A percentile compares a stretch with the other conserved stretches of the same genome.
Evolutionary conservation across 495 filamentous ascomycete species (phyloP).

Genomic region (Hapsidospora chrysogenum): DNA sequence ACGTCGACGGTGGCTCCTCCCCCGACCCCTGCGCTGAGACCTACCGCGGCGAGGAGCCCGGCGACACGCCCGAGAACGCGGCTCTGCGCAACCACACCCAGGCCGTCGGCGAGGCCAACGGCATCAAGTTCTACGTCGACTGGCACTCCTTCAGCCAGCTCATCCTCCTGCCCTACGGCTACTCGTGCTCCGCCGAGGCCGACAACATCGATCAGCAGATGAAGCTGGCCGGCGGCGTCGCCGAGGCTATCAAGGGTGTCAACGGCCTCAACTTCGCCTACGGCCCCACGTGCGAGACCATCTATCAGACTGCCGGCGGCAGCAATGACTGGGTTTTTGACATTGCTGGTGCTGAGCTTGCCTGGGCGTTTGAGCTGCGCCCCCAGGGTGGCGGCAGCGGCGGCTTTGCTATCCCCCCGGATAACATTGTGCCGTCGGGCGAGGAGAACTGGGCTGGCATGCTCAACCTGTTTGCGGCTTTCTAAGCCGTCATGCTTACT

Average conservation of each 20-base stretch:
- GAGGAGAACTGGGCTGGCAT: conserved; percentile 36
- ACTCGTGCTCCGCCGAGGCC: conserved; percentile 17
- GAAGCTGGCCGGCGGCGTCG: conserved; percentile 17
- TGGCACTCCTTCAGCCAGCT: conserved; percentile 43
- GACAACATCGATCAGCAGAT: conserved; percentile 30
- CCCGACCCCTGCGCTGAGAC: conserved; percentile 35
- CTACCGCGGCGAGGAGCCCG: conserved; percentile 29
- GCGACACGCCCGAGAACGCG: conserved; percentile 15
- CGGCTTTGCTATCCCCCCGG: conserved; percentile 41
- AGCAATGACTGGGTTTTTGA: conserved; percentile 38
- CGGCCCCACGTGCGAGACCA: conserved; percentile 39
- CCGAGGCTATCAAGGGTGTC: conserved; percentile 24
- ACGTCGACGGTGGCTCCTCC: conserved; percentile 28
- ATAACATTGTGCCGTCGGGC: conserved; percentile 34
- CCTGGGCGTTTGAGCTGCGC: conserved; percentile 38
- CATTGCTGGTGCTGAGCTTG: conserved; percentile 30
- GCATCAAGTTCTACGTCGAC: conserved; percentile 44
- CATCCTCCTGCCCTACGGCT: conserved; percentile 18
- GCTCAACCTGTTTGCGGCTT: neutral
- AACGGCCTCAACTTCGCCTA: conserved; percentile 31
- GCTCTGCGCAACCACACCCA: conserved; percentile 16
- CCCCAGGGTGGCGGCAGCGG: conserved; percentile 20
- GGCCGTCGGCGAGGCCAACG: conserved; percentile 18
- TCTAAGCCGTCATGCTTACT: no score
- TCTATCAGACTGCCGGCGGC: conserved; percentile 39